Evolutionary conservation across 768 basidiomycete genomes (phyloP), one percentile per base, ranked within the genome.

Genomic region (Hysterangium stoloniferum): DNA sequence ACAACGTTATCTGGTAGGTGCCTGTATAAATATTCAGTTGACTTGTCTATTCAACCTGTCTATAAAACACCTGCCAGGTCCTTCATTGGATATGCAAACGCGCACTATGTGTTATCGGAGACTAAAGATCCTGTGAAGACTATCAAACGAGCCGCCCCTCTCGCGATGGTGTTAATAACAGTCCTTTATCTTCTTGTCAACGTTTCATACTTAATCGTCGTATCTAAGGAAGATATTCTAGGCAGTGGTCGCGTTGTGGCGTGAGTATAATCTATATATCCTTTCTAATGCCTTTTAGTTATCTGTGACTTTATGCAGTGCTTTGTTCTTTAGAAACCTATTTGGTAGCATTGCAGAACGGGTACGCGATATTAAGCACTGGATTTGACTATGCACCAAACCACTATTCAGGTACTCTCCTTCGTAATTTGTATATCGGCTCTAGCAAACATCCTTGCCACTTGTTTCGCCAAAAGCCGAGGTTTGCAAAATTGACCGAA

Each of bases 61-160:
- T 17, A 22, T 22, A 22, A 19, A 19, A 31, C 34, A 42, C 48
- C 13, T 19, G 28, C 9, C 35, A 85, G 84, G 84, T 80, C 82
- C 0, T 84, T 79, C 59, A 71, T 76, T 41, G 86, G 86, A 0
- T 89, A 86, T 59, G 76, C 78, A 2, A 84, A 82, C 52, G 84
- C 83, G 7, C 86, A 87, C 58, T 86, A 84, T 55, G 81, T 79
- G 0, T 67, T 88, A 4, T 83, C 82, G 3, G 85, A 89, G 59
- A 70, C 85, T 5, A 72, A 72, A 20, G 74, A 87, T 54, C 86
- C 85, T 1, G 73, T 87, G 3, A 71, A 74, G 34, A 87, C 84
- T 1, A 76, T 89, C 60, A 84, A 80, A 58, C 68, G 74, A 8
- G 86, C 85, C 0, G 82, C 80, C 1, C 83, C 85, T 0, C 58